Percentiles rank a stretch among this genome's conserved stretches.
These are phyloP conservation scores for Babesia caballi DNA, from an alignment of 169 alveolate genomes.

Conservation along the genomic window DNA sequence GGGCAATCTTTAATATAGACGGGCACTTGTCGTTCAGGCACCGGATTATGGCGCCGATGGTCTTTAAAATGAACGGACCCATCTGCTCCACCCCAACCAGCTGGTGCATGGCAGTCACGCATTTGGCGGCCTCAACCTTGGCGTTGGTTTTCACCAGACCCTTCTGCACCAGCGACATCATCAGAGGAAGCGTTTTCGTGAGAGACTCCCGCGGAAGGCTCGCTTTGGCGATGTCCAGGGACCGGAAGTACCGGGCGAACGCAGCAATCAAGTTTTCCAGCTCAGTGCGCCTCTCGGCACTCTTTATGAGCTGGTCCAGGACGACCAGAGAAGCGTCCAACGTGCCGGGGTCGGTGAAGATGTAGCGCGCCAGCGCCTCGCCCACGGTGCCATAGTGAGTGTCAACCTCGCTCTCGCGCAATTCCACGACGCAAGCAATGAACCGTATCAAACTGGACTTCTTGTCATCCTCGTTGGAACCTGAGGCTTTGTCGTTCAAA, in stretches of 20 bases:
- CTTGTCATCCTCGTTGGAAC: not conserved
- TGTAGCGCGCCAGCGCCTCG: conserved; percentile 18
- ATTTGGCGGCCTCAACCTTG: conserved; percentile 26
- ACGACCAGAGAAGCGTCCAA: not conserved
- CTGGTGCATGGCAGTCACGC: not conserved
- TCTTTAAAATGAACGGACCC: conserved; percentile 44
- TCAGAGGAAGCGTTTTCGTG: conserved; percentile 1
- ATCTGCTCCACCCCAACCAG: conserved; percentile 14
- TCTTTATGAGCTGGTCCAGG: conserved; percentile 13
- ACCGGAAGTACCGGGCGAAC: not conserved
- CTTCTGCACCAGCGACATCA: conserved; percentile 15
- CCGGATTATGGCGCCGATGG: conserved; percentile 43
- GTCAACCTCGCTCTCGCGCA: conserved; percentile 14
- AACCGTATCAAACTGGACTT: not conserved
- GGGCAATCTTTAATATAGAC: conserved; percentile 12
- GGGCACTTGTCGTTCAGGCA: conserved; percentile 32
- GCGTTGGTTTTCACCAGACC: conserved; percentile 12
- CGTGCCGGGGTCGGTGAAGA: conserved; percentile 4
- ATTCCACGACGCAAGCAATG: not conserved
- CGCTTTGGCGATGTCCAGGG: not conserved
- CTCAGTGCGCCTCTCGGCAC: conserved; percentile 29
- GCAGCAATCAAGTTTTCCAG: conserved; percentile 21
- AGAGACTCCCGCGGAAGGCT: not conserved
- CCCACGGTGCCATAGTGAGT: conserved; percentile 20
- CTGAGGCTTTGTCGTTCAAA: conserved; percentile 16